phyloP scores from a whole-genome alignment of 305 asterid genomes.

The Solanum hybrid region DNA sequence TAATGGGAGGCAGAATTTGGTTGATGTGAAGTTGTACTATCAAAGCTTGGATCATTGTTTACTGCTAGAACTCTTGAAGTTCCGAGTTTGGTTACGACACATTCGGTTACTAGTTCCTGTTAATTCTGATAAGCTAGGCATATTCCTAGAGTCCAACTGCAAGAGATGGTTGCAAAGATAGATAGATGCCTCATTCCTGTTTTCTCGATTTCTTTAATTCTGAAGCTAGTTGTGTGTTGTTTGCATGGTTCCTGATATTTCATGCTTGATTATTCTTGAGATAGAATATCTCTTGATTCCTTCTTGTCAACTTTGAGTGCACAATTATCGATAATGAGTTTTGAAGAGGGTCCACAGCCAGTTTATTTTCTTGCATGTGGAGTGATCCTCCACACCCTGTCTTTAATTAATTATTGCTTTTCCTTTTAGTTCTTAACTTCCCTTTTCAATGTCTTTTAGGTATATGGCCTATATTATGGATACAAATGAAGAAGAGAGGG shows the following conservation, averaged over 20 bases:
- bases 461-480: slow-evolving; percentile 99
- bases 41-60: background rate
- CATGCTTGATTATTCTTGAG: background rate
- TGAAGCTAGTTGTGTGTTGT: background rate
- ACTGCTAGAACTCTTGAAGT: background rate
- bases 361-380: background rate
- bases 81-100: background rate
- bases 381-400: background rate
- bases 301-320: background rate
- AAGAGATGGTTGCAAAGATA: background rate
- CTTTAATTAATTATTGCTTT: background rate
- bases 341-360: background rate
- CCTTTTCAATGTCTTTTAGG: slow-evolving; percentile 30
- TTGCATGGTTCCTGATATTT: background rate
- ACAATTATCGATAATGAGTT: background rate
- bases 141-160: background rate
- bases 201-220: background rate
- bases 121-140: background rate
- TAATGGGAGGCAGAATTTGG: background rate
- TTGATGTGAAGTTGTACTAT: background rate
- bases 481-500: slow-evolving; percentile 97
- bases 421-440: background rate
- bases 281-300: background rate
- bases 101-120: background rate
- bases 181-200: background rate